These are phyloP conservation scores for Echites panduratus DNA, from an alignment of 257 asterid genomes.

Conservation along the genomic window DNA sequence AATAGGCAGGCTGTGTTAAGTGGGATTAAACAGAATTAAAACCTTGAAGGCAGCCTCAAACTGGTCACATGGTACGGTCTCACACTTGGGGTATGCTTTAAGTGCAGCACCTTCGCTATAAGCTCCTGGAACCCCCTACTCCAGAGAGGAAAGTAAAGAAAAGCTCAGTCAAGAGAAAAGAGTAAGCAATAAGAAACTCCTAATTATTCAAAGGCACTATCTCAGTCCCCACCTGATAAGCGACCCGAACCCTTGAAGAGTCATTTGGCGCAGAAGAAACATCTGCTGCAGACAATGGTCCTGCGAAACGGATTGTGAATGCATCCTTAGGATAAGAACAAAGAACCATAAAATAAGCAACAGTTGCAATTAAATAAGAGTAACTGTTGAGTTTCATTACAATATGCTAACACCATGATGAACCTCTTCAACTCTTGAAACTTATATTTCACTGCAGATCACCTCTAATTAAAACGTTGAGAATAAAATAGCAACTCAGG, in stretches of 20 bases:
- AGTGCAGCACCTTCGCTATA: slow-evolving; percentile 90
- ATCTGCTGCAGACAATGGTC: slow-evolving; percentile 66
- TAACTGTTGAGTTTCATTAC: not conserved
- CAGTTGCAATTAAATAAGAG: not conserved
- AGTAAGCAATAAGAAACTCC: not conserved
- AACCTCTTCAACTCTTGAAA: not conserved
- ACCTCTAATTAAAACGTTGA: not conserved
- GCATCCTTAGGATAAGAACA: not conserved
- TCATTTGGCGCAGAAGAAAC: slow-evolving; percentile 30
- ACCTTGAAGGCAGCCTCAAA: slow-evolving; percentile 91
- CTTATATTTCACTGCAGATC: not conserved
- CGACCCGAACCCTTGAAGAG: slow-evolving; percentile 69
- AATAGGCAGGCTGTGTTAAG: not conserved
- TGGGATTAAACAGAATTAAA: slow-evolving; percentile 6
- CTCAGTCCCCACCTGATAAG: slow-evolving; percentile 62
- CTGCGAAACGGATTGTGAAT: slow-evolving; percentile 31
- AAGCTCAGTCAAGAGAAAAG: slow-evolving; percentile 12
- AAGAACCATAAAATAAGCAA: slow-evolving; percentile 9
- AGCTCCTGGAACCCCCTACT: slow-evolving; percentile 85
- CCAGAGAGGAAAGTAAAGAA: slow-evolving; percentile 11
- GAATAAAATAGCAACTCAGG: not conserved
- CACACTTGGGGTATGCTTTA: slow-evolving; percentile 81
- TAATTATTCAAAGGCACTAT: not conserved
- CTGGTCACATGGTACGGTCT: slow-evolving; percentile 91
- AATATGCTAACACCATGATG: not conserved